Percentiles rank a stretch among this genome's conserved stretches.
These are phyloP conservation scores for Camelina sativa DNA, from an alignment of 345 rosid species.

Conservation along the genomic window DNA sequence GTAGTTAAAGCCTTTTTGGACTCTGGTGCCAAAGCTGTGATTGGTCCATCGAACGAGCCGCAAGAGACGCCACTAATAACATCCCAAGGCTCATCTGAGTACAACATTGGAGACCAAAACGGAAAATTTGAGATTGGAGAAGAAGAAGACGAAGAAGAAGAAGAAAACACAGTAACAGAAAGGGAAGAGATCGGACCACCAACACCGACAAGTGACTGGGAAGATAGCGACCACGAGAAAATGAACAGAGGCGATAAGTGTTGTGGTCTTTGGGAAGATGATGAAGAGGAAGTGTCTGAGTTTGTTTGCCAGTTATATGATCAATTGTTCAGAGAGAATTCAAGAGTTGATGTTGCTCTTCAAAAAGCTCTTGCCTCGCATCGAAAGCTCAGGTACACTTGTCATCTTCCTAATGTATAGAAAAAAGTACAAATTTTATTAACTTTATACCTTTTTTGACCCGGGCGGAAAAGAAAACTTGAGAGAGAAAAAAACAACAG, in stretches of 20 bases:
- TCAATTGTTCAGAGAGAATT: slow-evolving; percentile 67
- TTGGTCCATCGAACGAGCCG: slow-evolving; percentile 77
- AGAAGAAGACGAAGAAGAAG: slow-evolving; percentile 89
- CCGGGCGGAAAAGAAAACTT: neutral
- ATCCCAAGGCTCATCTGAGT: slow-evolving; percentile 57
- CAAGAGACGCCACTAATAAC: slow-evolving; percentile 58
- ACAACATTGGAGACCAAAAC: slow-evolving; percentile 53
- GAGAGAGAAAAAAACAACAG: neutral
- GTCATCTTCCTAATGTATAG: slow-evolving; percentile 74
- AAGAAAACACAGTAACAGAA: slow-evolving; percentile 59
- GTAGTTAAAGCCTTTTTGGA: slow-evolving; percentile 57
- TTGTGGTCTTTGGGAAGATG: slow-evolving; percentile 70
- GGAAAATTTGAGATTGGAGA: slow-evolving; percentile 94
- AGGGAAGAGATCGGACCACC: slow-evolving; percentile 64
- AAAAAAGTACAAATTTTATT: neutral
- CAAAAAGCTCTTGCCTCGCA: slow-evolving; percentile 73
- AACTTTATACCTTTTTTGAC: slow-evolving; percentile 38
- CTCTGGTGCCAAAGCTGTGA: slow-evolving; percentile 90
- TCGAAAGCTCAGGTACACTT: slow-evolving; percentile 68
- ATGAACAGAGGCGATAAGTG: slow-evolving; percentile 30
- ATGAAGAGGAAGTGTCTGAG: slow-evolving; percentile 74
- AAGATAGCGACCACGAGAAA: slow-evolving; percentile 81
- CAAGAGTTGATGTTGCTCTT: slow-evolving; percentile 71
- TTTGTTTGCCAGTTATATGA: slow-evolving; percentile 77
- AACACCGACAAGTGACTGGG: slow-evolving; percentile 93